Evolutionary conservation across 306 rosid genomes (phyloP), one percentile per base, ranked within the genome.

Genomic region (Castanopsis chinensis): DNA sequence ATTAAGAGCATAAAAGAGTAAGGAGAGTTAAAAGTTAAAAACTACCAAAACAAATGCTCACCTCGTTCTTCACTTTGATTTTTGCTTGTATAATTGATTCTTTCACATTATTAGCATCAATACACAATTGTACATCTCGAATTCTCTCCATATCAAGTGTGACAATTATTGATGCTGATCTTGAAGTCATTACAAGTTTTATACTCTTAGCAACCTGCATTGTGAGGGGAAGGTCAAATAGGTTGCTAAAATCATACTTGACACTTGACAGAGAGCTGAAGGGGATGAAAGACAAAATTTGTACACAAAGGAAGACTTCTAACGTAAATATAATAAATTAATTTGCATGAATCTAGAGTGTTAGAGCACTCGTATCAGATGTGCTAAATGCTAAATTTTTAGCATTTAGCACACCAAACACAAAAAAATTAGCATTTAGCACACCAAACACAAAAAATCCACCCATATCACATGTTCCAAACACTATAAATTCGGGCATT

Each of bases 21-120:
- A 54, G 49, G 64, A 69, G 23, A 18, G 37, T 30, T 30, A 32
- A 67, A 37, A 80, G 68, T 74, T 74, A 64, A 33, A 49, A 76
- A 52, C 21, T 69, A 69, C 72, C 68, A 72, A 71, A 71, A 74
- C 55, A 64, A 79, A 83, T 69, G 32, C 80, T 84, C 60, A 92
- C 98, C 97, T 94, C 93, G 27, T 81, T 83, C 88, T 92, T 94
- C 85, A 94, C 78, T 85, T 91, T 92, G 30, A 89, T 68, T 85
- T 90, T 94, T 73, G 87, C 83, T 69, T 60, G 80, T 78, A 92
- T 81, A 78, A 94, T 92, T 28, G 98, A 89, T 79, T 91, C 89
- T 85, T 84, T 89, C 45, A 90, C 97, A 79, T 69, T 81, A 86
- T 86, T 76, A 83, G 97, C 92, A 86, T 94, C 93, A 79, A 94